phyloP scores from a whole-genome alignment of 202 grass and related monocot genomes.

The Alloteropsis angusta region DNA sequence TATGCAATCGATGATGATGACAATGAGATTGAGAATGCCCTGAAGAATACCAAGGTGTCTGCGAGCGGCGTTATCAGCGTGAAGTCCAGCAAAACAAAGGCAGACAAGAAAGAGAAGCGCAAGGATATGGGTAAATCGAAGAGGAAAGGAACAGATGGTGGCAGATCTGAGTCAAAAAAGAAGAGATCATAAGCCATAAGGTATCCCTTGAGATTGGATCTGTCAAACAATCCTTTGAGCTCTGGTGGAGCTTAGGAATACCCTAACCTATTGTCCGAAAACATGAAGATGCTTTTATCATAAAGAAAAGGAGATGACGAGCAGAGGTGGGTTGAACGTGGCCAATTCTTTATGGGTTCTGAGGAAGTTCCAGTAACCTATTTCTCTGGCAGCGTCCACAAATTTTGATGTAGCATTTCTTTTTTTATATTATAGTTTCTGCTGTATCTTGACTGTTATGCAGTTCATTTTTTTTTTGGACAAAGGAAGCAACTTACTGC shows the following conservation, averaged over 20 bases:
- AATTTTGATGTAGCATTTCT: slow-evolving; percentile 1
- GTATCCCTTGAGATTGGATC: background rate
- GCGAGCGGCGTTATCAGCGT: slow-evolving; percentile 72
- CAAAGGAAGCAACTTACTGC: background rate
- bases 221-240: background rate
- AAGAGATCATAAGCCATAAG: slow-evolving; percentile 40
- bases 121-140: slow-evolving; percentile 43
- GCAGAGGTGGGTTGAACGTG: background rate
- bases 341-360: background rate
- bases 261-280: background rate
- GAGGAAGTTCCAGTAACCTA: background rate
- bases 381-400: background rate
- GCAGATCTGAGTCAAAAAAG: slow-evolving; percentile 56
- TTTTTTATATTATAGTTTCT: background rate
- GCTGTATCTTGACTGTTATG: background rate
- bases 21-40: slow-evolving; percentile 57
- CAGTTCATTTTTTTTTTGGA: background rate
- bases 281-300: background rate
- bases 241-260: background rate
- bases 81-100: slow-evolving; percentile 51
- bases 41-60: slow-evolving; percentile 53
- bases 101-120: slow-evolving; percentile 41
- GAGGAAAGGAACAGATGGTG: slow-evolving; percentile 60
- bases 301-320: background rate
- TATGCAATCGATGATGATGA: slow-evolving; percentile 53